These are phyloP conservation scores for Pinus taeda DNA, from an alignment of 75 land plant species.

Conservation along the genomic window DNA sequence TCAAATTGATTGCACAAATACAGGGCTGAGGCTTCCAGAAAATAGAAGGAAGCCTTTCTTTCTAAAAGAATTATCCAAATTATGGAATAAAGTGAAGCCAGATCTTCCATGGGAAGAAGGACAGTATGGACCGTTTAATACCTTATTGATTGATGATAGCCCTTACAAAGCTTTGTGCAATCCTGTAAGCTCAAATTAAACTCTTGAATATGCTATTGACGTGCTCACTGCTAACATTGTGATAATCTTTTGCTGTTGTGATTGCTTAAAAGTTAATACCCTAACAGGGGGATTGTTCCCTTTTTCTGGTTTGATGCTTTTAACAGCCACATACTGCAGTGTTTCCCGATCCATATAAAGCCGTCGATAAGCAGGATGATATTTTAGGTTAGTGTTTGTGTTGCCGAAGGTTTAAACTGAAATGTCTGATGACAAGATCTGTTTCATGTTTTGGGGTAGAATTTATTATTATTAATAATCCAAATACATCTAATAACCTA, in stretches of 20 bases:
- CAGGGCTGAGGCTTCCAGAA: constrained; percentile 40
- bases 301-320: not conserved
- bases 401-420: not conserved
- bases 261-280: not conserved
- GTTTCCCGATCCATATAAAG: constrained; percentile 56
- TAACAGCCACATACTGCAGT: constrained; percentile 63
- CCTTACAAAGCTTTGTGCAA: constrained; percentile 89
- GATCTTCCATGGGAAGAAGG: constrained; percentile 73
- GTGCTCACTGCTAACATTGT: not conserved
- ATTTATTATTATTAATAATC: not conserved
- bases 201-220: not conserved
- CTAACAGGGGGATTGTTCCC: not conserved
- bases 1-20: constrained; percentile 60
- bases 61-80: constrained; percentile 65
- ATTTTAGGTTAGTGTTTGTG: constrained; percentile 46
- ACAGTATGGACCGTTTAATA: constrained; percentile 66
- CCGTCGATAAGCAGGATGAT: constrained; percentile 34
- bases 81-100: constrained; percentile 64
- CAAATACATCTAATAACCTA: not conserved
- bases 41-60: constrained; percentile 57
- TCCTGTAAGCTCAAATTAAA: constrained; percentile 51
- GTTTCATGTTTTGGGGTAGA: not conserved
- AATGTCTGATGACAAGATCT: not conserved
- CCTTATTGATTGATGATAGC: constrained; percentile 84
- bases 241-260: not conserved